A percentile compares a stretch with the other conserved stretches of the same genome.
These are phyloP conservation scores for Nymphaea colorata DNA, from an alignment of 164 flowering plant genomes.

Conservation along the genomic window DNA sequence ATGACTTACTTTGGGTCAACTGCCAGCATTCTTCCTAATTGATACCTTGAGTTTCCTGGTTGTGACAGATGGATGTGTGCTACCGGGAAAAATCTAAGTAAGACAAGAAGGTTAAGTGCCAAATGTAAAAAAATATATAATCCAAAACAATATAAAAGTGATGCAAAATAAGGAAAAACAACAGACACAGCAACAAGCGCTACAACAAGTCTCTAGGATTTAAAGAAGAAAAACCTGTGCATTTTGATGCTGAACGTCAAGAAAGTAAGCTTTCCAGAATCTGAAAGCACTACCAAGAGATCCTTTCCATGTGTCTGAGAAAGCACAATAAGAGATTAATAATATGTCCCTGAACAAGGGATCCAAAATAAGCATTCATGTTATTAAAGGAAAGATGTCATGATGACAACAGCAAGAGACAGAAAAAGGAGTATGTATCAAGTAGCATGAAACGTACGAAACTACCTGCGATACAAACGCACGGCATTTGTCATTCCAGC, in stretches of 20 bases:
- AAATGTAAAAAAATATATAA: too few species aligned
- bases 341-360: too few species aligned
- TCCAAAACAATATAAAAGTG: too few species aligned
- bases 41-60: constrained; percentile 78
- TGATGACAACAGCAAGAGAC: too few species aligned
- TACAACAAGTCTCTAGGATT: too few species aligned
- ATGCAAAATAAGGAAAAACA: too few species aligned
- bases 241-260: constrained; percentile 77
- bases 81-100: constrained; percentile 63
- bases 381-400: too few species aligned
- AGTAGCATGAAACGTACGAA: too few species aligned
- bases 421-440: too few species aligned
- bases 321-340: background rate
- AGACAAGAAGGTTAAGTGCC: background rate
- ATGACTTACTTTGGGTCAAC: constrained; percentile 58
- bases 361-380: too few species aligned
- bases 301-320: constrained; percentile 59
- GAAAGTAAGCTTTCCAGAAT: constrained; percentile 90
- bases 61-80: constrained; percentile 62
- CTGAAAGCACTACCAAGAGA: constrained; percentile 67
- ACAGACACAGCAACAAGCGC: too few species aligned
- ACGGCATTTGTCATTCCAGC: constrained; percentile 46
- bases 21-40: constrained; percentile 80
- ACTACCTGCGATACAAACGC: constrained; percentile 40
- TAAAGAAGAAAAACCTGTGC: constrained; percentile 59